Conservation (phyloP, 2,329 filamentous ascomycete genomes). For the Huntiella abstrusa region DNA sequence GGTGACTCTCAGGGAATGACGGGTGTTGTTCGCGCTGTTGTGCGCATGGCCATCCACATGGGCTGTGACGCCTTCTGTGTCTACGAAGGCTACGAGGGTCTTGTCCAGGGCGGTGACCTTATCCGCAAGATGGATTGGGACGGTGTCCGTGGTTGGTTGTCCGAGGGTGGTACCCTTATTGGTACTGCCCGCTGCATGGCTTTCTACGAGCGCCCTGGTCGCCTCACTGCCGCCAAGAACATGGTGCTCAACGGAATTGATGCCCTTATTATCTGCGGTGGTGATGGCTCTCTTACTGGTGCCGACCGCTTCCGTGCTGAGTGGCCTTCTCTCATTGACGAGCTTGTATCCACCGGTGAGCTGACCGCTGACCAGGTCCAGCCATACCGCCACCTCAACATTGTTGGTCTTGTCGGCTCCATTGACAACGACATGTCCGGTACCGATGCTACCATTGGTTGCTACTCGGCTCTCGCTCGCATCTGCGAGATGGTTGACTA, state of each 20-base stretch:
- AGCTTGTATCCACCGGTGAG: slow-evolving; percentile 59
- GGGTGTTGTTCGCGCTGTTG: slow-evolving; percentile 70
- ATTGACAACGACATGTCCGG: slow-evolving; percentile 98
- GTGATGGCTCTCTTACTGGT: slow-evolving; percentile 88
- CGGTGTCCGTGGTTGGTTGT: slow-evolving; percentile 84
- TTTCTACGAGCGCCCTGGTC: slow-evolving; percentile 76
- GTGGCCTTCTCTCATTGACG: slow-evolving; percentile 74
- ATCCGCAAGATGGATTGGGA: slow-evolving; percentile 83
- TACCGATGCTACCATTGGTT: slow-evolving; percentile 93
- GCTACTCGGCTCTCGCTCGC: slow-evolving; percentile 78
- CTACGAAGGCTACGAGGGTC: slow-evolving; percentile 90
- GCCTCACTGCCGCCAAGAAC: slow-evolving; percentile 77
- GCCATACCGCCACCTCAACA: slow-evolving; percentile 76
- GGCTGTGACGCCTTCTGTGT: slow-evolving; percentile 63
- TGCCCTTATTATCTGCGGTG: slow-evolving; percentile 88
- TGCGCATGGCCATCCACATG: slow-evolving; percentile 77
- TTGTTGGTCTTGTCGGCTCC: slow-evolving; percentile 86
- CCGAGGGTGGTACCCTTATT: slow-evolving; percentile 86
- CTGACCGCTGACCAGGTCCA: slow-evolving; percentile 51
- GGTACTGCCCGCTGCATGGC: slow-evolving; percentile 84
- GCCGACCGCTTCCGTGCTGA: slow-evolving; percentile 84
- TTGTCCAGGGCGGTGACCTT: slow-evolving; percentile 74
- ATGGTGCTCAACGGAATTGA: slow-evolving; percentile 86
- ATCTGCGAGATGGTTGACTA: slow-evolving; percentile 95
- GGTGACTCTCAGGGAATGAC: slow-evolving; percentile 95